These are phyloP conservation scores for Raffaelea ambrosiae DNA, from an alignment of 2,329 filamentous ascomycete genomes.

Conservation along the genomic window DNA sequence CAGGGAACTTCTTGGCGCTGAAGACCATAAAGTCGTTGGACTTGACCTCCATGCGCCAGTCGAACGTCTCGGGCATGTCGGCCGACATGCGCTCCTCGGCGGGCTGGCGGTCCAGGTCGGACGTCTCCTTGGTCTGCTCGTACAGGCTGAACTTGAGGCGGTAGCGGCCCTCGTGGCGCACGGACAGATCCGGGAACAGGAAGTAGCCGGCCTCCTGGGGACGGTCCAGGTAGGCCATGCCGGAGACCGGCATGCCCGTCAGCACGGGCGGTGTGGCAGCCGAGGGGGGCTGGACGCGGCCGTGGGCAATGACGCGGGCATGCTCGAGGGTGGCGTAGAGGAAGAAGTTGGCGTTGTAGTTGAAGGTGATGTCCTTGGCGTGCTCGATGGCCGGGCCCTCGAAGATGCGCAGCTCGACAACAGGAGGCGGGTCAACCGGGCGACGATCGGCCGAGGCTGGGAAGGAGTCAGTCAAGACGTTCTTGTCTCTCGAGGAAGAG, in stretches of 20 bases:
- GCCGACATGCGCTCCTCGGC: slow-evolving; percentile 23
- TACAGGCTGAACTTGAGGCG: slow-evolving; percentile 87
- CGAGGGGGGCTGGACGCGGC: slow-evolving; percentile 60
- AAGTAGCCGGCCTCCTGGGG: slow-evolving; percentile 80
- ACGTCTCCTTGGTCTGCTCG: slow-evolving; percentile 80
- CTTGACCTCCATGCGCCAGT: slow-evolving; percentile 84
- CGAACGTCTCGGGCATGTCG: slow-evolving; percentile 47
- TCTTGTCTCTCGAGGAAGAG: too few species aligned
- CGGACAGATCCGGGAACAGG: slow-evolving; percentile 93
- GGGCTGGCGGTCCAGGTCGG: slow-evolving; percentile 59
- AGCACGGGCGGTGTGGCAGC: slow-evolving; percentile 72
- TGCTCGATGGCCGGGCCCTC: slow-evolving; percentile 57
- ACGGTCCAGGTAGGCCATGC: slow-evolving; percentile 91
- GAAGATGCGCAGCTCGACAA: slow-evolving; percentile 82
- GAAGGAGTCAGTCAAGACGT: not conserved
- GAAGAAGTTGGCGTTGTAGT: slow-evolving; percentile 96
- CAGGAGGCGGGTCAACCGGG: slow-evolving; percentile 88
- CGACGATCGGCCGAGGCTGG: slow-evolving; percentile 77
- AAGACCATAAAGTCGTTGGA: slow-evolving; percentile 80
- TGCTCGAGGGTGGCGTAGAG: slow-evolving; percentile 87
- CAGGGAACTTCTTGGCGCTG: slow-evolving; percentile 98
- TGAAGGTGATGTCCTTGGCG: slow-evolving; percentile 70
- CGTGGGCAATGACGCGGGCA: slow-evolving; percentile 73
- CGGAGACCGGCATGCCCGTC: slow-evolving; percentile 89
- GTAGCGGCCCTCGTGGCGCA: slow-evolving; percentile 91